phyloP scores from a whole-genome alignment of 768 basidiomycete genomes.

The Hygrophorus pudorinus region DNA sequence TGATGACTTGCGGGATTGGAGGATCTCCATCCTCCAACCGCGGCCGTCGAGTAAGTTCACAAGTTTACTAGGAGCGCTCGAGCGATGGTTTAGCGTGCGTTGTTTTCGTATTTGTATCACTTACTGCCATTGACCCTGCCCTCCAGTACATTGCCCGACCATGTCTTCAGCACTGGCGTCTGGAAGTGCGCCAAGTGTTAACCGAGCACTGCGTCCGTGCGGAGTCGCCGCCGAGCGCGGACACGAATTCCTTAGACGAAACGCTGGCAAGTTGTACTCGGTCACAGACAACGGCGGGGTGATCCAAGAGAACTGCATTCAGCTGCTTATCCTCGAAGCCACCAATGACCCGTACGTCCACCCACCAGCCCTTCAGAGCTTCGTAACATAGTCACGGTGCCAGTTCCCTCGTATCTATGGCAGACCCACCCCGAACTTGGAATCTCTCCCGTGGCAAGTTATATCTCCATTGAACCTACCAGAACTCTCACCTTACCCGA shows the following conservation, averaged over 20 bases:
- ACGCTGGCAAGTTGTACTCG: constrained; percentile 33
- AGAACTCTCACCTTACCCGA: constrained; percentile 1
- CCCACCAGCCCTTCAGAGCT: background rate
- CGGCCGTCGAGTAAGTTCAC: too few species aligned
- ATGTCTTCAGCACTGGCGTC: too few species aligned
- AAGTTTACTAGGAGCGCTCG: too few species aligned
- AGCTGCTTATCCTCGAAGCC: constrained; percentile 46
- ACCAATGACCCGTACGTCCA: constrained; percentile 33
- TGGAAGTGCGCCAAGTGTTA: too few species aligned
- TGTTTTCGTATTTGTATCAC: too few species aligned
- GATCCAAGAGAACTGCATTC: constrained; percentile 46
- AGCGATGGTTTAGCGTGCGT: too few species aligned
- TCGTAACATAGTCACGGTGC: background rate
- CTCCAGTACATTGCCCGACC: too few species aligned
- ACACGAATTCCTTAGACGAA: constrained; percentile 25
- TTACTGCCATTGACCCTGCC: too few species aligned
- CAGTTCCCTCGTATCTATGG: constrained; percentile 36
- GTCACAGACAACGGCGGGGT: constrained; percentile 31
- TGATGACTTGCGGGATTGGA: too few species aligned
- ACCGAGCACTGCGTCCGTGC: background rate
- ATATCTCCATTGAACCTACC: background rate
- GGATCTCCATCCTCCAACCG: too few species aligned
- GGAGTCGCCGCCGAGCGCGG: constrained; percentile 38
- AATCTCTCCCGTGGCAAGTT: constrained; percentile 43
- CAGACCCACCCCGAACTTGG: constrained; percentile 33